Base-by-base conservation (phyloP, 2,329 filamentous ascomycete species). In the Cyclaneusma minus region DNA sequence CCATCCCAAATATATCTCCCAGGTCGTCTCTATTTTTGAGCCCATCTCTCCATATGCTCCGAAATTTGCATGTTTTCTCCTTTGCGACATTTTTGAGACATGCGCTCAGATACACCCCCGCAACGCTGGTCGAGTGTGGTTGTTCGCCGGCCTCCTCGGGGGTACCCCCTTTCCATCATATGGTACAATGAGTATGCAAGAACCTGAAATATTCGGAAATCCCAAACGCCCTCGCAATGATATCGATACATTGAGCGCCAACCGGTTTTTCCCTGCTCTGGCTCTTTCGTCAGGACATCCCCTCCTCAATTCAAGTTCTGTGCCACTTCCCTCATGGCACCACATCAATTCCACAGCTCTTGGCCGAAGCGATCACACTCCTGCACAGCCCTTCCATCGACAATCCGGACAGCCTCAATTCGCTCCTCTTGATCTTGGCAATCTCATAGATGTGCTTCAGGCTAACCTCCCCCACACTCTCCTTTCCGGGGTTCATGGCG, bases 391-490 rank as follows among this genome's bases (percentile, higher is more conserved):
- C 74, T 48, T 83, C 62, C 28, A 85, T 52, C 24, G 68, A 64
- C 41, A 82, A 48, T 2, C 78, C 80, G 3, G 78, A 82, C 35
- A 87, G 53, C 31, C 81, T 64, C 34, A 74, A 56, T 54, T 89
- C 81, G 28, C 65, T 60, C 39, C 82, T 77, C 66, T 98, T 98
- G 47, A 98, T 91, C 63, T 82, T 85, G 38, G 89, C 89, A 53
- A 98, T 95, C 58, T 95, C 87, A 56, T 84, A 95, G 13, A 98
- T 62, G 56, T 98, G 89, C 62, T 98, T 98, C 45, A 98, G 57
- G 43, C 78, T 89, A 29, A 98, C 66, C 3, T 69, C 77, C 31
- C 87, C 89, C n/a, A 92, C 69, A 6, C 60, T 70, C 40, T 92
- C 82, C 33, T 75, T 63, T 1, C 75, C 79, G 1, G 82, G 78